These are phyloP conservation scores for Henckelia pumila DNA, from an alignment of 257 asterid genomes.

Conservation along the genomic window DNA sequence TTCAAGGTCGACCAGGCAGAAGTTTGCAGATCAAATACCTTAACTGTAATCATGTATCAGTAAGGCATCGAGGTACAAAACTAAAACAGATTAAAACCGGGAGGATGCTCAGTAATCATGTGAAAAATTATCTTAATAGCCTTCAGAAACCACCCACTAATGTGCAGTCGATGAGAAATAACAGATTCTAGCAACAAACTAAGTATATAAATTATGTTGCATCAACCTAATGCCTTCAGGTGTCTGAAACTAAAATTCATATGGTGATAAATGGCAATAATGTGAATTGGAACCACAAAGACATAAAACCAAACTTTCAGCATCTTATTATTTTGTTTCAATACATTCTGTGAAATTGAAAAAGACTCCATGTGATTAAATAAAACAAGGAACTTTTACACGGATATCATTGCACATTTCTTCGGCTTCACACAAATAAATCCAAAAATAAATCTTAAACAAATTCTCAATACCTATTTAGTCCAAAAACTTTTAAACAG, in stretches of 20 bases:
- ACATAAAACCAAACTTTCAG: conserved; percentile 5
- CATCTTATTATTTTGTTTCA: conserved; percentile 10
- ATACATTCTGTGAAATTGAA: conserved; percentile 11
- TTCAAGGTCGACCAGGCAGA: conserved; percentile 80
- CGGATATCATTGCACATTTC: too few relatives aligned
- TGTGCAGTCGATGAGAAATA: background rate
- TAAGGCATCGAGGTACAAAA: conserved; percentile 26
- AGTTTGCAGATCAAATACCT: conserved; percentile 84
- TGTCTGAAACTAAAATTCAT: background rate
- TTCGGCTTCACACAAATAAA: too few relatives aligned
- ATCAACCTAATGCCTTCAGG: background rate
- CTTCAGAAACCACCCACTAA: conserved; percentile 7
- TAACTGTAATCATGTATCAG: conserved; percentile 54
- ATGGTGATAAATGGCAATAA: background rate
- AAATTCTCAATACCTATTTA: background rate
- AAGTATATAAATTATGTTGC: conserved; percentile 6
- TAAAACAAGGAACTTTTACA: background rate
- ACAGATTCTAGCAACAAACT: conserved; percentile 6
- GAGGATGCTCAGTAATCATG: conserved; percentile 9
- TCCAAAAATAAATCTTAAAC: too few relatives aligned
- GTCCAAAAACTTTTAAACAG: conserved; percentile 2
- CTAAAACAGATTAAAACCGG: conserved; percentile 19
- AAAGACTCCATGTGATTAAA: conserved; percentile 18
- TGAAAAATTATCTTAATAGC: background rate
- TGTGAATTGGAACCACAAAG: conserved; percentile 1